These are phyloP conservation scores for Ploettnerulaceae sp. DNA, from an alignment of 2,329 filamentous ascomycete species.

Conservation along the genomic window DNA sequence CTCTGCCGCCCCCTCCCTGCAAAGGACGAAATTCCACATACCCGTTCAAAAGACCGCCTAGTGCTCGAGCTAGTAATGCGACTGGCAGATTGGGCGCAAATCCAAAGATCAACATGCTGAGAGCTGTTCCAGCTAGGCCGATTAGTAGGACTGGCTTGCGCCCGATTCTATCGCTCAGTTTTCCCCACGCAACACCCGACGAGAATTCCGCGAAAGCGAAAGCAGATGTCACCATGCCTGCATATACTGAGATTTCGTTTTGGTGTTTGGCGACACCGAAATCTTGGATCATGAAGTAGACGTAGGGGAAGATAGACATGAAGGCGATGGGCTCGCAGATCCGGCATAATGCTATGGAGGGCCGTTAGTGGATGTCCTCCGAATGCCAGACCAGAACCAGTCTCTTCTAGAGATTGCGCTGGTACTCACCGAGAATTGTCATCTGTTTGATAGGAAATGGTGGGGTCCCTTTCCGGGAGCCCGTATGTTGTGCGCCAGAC, in stretches of 20 bases:
- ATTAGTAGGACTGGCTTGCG: conserved; percentile 88
- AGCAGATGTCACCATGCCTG: conserved; percentile 91
- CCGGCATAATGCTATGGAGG: conserved; percentile 69
- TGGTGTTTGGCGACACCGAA: conserved; percentile 79
- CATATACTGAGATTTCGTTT: conserved; percentile 82
- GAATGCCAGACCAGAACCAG: not conserved
- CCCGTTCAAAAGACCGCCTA: conserved; percentile 91
- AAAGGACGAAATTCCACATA: conserved; percentile 40
- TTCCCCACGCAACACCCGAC: conserved; percentile 88
- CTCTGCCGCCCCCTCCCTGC: not conserved
- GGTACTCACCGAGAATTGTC: conserved; percentile 47
- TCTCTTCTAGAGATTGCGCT: not conserved
- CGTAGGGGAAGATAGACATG: conserved; percentile 99
- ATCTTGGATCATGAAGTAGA: conserved; percentile 94
- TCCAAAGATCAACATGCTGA: conserved; percentile 91
- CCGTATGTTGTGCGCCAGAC: conserved; percentile 22
- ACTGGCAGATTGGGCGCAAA: conserved; percentile 78
- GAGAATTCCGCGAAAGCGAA: conserved; percentile 96
- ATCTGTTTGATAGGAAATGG: conserved; percentile 43
- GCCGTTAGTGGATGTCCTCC: not conserved
- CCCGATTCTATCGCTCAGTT: conserved; percentile 84
- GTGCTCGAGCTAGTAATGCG: conserved; percentile 79
- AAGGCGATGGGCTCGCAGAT: conserved; percentile 99
- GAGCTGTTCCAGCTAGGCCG: conserved; percentile 82
- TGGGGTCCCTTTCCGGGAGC: conserved; percentile 34